Evolutionary conservation across 176 grass and related monocot species (phyloP).

Genomic region (Musa troglodytarum): DNA sequence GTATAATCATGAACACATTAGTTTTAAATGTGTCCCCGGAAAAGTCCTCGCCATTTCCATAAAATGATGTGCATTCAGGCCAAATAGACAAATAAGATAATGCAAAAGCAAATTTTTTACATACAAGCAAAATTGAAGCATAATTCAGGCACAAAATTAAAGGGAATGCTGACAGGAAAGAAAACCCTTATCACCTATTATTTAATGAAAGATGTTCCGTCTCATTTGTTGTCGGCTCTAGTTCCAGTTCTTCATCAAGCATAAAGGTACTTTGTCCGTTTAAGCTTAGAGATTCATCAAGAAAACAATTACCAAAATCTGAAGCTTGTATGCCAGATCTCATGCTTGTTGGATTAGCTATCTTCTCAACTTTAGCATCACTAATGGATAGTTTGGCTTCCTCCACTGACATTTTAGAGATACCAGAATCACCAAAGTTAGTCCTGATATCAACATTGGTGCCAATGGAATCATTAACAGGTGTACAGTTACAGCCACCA

Average conservation of each 20-base stretch:
- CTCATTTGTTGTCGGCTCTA: slow-evolving; percentile 37
- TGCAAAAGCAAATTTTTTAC: not conserved
- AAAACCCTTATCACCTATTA: slow-evolving; percentile 35
- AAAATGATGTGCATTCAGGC: not conserved
- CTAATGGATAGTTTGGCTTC: slow-evolving; percentile 20
- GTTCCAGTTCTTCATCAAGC: slow-evolving; percentile 75
- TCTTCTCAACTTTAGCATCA: slow-evolving; percentile 31
- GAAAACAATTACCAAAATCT: slow-evolving; percentile 26
- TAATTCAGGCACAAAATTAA: not conserved
- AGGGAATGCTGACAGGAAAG: not conserved
- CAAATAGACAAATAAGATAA: not conserved
- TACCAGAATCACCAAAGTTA: slow-evolving; percentile 16
- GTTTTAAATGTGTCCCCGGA: not conserved
- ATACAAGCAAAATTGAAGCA: not conserved
- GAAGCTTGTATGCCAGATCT: slow-evolving; percentile 24
- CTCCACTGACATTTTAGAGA: slow-evolving; percentile 18
- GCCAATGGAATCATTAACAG: slow-evolving; percentile 28
- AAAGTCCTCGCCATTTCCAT: not conserved
- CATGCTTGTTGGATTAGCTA: slow-evolving; percentile 23
- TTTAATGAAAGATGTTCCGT: slow-evolving; percentile 32
- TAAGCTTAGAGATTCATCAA: slow-evolving; percentile 29
- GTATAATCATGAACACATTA: not conserved
- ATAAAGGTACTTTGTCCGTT: slow-evolving; percentile 66
- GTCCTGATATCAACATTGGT: slow-evolving; percentile 23
- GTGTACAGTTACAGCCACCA: slow-evolving; percentile 23